Evolutionary conservation across 2,329 filamentous ascomycete species (phyloP), one percentile per base, ranked within the genome.

Genomic region (Cytospora schulzeri): DNA sequence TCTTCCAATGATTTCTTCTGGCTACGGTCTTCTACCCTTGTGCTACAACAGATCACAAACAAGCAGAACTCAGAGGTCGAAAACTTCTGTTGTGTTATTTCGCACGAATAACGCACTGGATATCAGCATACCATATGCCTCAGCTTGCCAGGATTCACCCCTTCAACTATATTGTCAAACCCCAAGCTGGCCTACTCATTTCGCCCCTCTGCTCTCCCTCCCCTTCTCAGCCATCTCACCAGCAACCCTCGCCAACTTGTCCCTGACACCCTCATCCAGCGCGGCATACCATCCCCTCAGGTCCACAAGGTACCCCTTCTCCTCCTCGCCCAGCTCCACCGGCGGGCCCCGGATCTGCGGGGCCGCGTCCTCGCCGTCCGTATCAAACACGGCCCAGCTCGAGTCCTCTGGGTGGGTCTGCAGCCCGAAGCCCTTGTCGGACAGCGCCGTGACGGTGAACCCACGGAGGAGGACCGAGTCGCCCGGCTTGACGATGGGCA

Each of bases 331-430:
- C 66, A 83, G 79, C 73, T 89, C 86, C 24, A 89, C 80, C 0
- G 85, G 85, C 60, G 85, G 83, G 0, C 86, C 86, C 66, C 80
- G 82, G 60, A 88, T 82, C 74, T 88, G 83, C 51, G 83, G 76
- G 52, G 80, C 74, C 59, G 72, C 71, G 54, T 76, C 74, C 3
- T 74, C 74, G 35, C 69, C 69, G 38, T 76, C 73, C 48, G 75
- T 74, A 68, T 87, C 84, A 67, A 86, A 88, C 3, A 89, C 84
- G 2, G 84, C 86, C 84, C 87, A 89, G 61, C 83, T 82, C 19
- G 85, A 88, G 38, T 76, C 77, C 53, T 84, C 83, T n/a, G 77
- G 79, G 9, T 65, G 50, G n/a, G 80, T 80, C 56, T 80, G 76
- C 57, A 88, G 74, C 0, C 84, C 85, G 67, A 85, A 87, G 1